Conservation (phyloP, 2,329 filamentous ascomycete species). For the Periglandula ipomoeae region DNA sequence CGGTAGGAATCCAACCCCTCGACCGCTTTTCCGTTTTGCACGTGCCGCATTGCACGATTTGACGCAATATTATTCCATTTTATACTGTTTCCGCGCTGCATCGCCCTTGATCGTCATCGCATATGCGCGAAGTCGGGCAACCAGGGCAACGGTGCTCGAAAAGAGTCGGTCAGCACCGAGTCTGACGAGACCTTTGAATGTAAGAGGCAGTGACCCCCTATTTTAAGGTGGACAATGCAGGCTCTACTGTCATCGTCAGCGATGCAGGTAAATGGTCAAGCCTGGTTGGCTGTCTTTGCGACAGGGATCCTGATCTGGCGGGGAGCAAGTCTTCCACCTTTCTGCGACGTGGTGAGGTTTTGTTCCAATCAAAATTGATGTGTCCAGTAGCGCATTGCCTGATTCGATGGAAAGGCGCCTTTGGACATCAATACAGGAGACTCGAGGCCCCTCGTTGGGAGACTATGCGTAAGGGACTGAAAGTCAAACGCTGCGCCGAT, state of each 20-base stretch:
- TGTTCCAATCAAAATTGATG: conserved; percentile 11
- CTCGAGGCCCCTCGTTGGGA: conserved; percentile 12
- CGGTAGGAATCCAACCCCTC: neutral
- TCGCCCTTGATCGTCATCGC: neutral
- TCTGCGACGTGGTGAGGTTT: conserved; percentile 7
- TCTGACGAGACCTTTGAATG: neutral
- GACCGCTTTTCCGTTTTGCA: neutral
- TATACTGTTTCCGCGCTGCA: neutral
- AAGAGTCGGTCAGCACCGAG: conserved; percentile 10
- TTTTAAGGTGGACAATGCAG: conserved; percentile 2
- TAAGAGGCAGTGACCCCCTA: neutral
- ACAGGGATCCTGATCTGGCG: conserved; percentile 3
- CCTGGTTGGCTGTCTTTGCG: conserved; percentile 1
- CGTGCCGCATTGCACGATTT: neutral
- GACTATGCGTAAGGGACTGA: conserved; percentile 7
- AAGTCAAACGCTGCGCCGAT: neutral
- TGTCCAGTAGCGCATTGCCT: conserved; percentile 4
- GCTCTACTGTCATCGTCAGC: neutral
- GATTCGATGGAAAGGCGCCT: conserved; percentile 12
- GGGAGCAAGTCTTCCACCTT: conserved; percentile 1
- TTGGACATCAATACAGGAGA: conserved; percentile 19
- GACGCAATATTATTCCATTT: neutral
- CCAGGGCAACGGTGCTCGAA: neutral
- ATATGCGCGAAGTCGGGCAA: neutral
- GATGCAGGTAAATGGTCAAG: neutral